Conservation (phyloP, 106 monocot genomes). For the Platanthera guangdongensis region DNA sequence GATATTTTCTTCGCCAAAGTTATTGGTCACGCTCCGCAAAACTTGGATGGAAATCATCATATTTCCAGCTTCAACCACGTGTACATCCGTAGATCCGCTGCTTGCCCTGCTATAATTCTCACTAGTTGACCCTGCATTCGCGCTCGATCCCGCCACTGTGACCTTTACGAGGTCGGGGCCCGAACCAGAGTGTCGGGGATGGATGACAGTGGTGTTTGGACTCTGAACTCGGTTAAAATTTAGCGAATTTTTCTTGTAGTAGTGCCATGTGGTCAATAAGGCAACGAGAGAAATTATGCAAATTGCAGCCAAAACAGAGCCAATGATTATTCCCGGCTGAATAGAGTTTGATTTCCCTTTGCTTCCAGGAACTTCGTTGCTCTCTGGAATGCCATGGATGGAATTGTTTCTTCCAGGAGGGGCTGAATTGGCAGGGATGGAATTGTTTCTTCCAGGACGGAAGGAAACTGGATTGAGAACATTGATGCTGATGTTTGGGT, state of each 20-base stretch:
- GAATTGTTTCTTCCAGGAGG: neutral
- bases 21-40: slow-evolving; percentile 26
- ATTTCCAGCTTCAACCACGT: slow-evolving; percentile 34
- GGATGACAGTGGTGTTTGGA: slow-evolving; percentile 41
- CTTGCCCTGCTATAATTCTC: slow-evolving; percentile 26
- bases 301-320: slow-evolving; percentile 23
- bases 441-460: neutral
- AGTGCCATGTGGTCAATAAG: slow-evolving; percentile 20
- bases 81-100: slow-evolving; percentile 28
- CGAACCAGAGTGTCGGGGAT: slow-evolving; percentile 30
- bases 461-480: neutral
- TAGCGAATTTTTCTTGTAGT: slow-evolving; percentile 28
- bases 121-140: slow-evolving; percentile 17
- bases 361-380: neutral
- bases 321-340: slow-evolving; percentile 20
- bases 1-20: slow-evolving; percentile 38
- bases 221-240: slow-evolving; percentile 25
- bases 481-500: slow-evolving; percentile 34
- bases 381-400: neutral
- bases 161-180: slow-evolving; percentile 38
- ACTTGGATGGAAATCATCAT: slow-evolving; percentile 46
- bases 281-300: slow-evolving; percentile 13
- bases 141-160: slow-evolving; percentile 28
- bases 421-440: neutral
- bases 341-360: slow-evolving; percentile 14